These are phyloP conservation scores for Penicillium sp. DNA, from an alignment of 2,329 filamentous ascomycete genomes.

Conservation along the genomic window DNA sequence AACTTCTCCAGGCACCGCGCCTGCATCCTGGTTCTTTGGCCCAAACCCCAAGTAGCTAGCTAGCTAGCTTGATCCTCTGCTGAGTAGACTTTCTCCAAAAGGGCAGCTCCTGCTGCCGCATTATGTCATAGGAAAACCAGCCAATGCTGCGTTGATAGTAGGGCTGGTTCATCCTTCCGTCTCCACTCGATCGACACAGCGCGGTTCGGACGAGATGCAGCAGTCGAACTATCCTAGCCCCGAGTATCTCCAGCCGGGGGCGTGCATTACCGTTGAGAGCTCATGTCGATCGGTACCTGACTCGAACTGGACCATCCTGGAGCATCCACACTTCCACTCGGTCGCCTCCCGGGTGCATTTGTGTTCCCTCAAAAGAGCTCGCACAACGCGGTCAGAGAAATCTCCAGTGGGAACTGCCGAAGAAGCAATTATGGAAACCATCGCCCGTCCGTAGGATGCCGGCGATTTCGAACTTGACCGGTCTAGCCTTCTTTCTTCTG, in stretches of 20 bases:
- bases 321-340: constrained; percentile 11
- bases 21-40: neutral
- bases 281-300: constrained; percentile 28
- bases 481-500: constrained; percentile 28
- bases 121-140: constrained; percentile 11
- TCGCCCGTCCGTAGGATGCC: constrained; percentile 9
- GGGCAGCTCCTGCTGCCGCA: neutral
- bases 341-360: constrained; percentile 9
- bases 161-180: constrained; percentile 14
- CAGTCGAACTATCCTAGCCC: neutral
- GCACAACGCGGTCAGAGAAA: constrained; percentile 1
- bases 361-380: constrained; percentile 11
- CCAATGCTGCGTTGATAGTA: constrained; percentile 2
- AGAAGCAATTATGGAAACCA: constrained; percentile 23
- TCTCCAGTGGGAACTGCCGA: neutral
- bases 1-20: constrained; percentile 1
- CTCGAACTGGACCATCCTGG: constrained; percentile 12
- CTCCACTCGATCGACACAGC: constrained; percentile 16
- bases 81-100: constrained; percentile 1
- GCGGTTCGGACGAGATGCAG: constrained; percentile 7
- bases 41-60: neutral
- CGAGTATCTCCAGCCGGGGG: constrained; percentile 1
- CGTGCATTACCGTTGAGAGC: constrained; percentile 1
- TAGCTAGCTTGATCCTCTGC: constrained; percentile 4
- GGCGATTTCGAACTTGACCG: constrained; percentile 25